A percentile compares a stretch with the other conserved stretches of the same genome.
Conservation (phyloP, 108 stramenopile genomes). For the Discostella pseudostelligera region DNA sequence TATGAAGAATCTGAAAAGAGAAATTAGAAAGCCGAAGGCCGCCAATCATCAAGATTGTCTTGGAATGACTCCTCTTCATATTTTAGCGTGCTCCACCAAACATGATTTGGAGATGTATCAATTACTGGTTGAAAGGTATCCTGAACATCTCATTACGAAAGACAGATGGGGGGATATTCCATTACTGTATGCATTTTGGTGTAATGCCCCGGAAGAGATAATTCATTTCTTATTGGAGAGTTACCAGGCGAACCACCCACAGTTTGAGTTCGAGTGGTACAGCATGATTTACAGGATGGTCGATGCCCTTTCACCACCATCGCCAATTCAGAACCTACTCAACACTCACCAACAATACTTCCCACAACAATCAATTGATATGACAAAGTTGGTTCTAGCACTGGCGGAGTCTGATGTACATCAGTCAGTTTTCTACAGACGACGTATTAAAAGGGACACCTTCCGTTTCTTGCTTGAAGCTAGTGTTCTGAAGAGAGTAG, state of each 20-base stretch:
- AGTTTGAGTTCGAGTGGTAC: background rate
- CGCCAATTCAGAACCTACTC: background rate
- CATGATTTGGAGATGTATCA: constrained; percentile 4
- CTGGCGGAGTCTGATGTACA: background rate
- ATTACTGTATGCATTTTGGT: constrained; percentile 4
- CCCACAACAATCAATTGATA: background rate
- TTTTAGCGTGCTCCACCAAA: constrained; percentile 8
- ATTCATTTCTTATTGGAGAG: background rate
- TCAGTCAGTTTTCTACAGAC: background rate
- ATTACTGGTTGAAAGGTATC: background rate
- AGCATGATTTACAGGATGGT: background rate
- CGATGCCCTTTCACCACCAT: background rate
- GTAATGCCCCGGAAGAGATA: background rate
- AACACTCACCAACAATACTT: background rate
- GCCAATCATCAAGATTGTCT: background rate
- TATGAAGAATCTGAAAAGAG: background rate
- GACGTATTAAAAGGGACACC: background rate
- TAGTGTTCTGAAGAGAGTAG: background rate
- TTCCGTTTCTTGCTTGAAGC: background rate
- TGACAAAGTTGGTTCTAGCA: background rate
- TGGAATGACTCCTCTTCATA: constrained; percentile 12
- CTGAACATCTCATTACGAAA: background rate
- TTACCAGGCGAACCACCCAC: background rate
- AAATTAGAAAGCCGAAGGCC: background rate
- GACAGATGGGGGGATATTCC: constrained; percentile 7